Base-by-base conservation (phyloP, 805 yeast genomes). In the Kuraishia ogatae region DNA sequence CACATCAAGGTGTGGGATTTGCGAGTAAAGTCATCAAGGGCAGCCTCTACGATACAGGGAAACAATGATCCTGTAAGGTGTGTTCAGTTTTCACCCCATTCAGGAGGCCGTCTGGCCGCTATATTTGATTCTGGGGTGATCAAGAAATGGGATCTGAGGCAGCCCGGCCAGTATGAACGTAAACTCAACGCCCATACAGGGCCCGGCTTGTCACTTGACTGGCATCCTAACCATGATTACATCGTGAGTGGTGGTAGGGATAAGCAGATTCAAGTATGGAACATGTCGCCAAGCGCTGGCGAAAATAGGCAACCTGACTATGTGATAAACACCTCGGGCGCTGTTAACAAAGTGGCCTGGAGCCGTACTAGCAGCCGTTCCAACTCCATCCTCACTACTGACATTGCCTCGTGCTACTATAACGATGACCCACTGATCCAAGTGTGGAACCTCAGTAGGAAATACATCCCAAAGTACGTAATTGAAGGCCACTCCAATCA, bases 161-260 rank as follows among this genome's bases (percentile, higher is more conserved):
- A 79, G 43, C 84, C 93, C 3, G 61, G 68, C 13, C 73, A 72
- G 52, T 74, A 74, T 52, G 97, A 93, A 62, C 74, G 84, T 53
- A 83, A 85, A 57, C 78, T 94, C 66, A 88, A 86, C 62, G 96
- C 97, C 2, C 98, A 93, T 66, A 81, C 90, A 1, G 96, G 96
- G 0, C 96, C 97, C 1, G 98, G 96, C 0, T 72, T 92, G 19
- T 82, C 96, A 3, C 68, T 94, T 3, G 91, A 89, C 62, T 91
- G 96, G 84, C 97, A 92, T 64, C 96, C 96, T 0, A 84, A 83
- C 46, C 66, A 77, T 43, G 96, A 92, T 59, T 88, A 85, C 62
- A 79, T 94, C 21, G 84, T 85, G 4, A 89, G 97, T 21, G 97
- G 97, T 17, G 99, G 99, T 7, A 77, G 97, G 62, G 99, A 94